A percentile compares a stretch with the other conserved stretches of the same genome.
Conservation (phyloP, 495 filamentous ascomycete genomes). For the Aspergillus cavernicola region DNA sequence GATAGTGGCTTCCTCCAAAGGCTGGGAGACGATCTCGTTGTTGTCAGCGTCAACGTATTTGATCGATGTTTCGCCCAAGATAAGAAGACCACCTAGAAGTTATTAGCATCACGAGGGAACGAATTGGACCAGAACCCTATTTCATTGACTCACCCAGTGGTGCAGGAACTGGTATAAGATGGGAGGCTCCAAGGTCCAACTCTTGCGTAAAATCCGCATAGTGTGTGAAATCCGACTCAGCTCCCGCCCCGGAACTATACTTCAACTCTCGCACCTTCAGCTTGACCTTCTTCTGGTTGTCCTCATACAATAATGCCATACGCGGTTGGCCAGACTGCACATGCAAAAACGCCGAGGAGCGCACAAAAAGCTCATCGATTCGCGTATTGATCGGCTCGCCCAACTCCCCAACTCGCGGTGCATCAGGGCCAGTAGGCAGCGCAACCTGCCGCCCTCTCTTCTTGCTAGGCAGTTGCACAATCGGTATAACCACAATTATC, state of each 20-base stretch:
- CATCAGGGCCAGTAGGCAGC: slow-evolving; percentile 25
- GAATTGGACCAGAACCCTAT: neutral
- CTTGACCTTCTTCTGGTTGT: slow-evolving; percentile 58
- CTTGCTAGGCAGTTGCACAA: slow-evolving; percentile 60
- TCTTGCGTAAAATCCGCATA: slow-evolving; percentile 51
- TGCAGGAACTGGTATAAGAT: slow-evolving; percentile 78
- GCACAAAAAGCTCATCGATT: slow-evolving; percentile 82
- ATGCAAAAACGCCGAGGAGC: slow-evolving; percentile 76
- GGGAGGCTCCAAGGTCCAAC: slow-evolving; percentile 67
- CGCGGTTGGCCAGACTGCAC: slow-evolving; percentile 66
- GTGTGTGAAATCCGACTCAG: slow-evolving; percentile 51
- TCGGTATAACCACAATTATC: slow-evolving; percentile 69
- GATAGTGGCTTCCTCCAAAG: slow-evolving; percentile 67
- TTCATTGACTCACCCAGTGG: slow-evolving; percentile 46
- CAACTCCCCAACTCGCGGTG: slow-evolving; percentile 52
- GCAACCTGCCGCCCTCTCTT: slow-evolving; percentile 36
- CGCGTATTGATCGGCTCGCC: slow-evolving; percentile 68
- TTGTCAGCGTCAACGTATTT: slow-evolving; percentile 73
- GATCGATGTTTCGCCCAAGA: slow-evolving; percentile 81
- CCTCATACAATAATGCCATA: slow-evolving; percentile 80
- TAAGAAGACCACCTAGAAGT: slow-evolving; percentile 63
- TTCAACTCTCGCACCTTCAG: slow-evolving; percentile 57
- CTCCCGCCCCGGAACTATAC: slow-evolving; percentile 43
- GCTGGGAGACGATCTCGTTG: slow-evolving; percentile 56
- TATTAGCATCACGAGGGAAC: slow-evolving; percentile 5